These are phyloP conservation scores for Clitocybe nebularis DNA, from an alignment of 1,284 basidiomycete species.

Conservation along the genomic window DNA sequence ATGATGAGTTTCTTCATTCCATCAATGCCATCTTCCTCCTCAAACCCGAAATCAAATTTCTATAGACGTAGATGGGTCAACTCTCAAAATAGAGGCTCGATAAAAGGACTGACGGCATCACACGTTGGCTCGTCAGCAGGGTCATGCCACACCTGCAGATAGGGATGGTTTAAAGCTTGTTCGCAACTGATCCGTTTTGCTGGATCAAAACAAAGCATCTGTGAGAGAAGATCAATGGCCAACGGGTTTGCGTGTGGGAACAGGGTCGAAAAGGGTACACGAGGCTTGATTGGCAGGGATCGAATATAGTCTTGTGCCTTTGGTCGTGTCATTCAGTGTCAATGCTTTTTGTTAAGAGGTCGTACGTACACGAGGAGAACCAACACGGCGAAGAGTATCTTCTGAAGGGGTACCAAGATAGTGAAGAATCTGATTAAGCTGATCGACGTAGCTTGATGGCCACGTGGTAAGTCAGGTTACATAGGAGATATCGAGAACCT, in stretches of 20 bases:
- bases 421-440: conserved; percentile 97
- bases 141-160: conserved; percentile 92
- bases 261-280: conserved; percentile 86
- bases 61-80: conserved; percentile 24
- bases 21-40: conserved; percentile 93
- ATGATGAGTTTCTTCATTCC: conserved; percentile 98
- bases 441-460: conserved; percentile 83
- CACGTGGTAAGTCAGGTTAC: conserved; percentile 5
- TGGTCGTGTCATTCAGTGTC: conserved; percentile 2
- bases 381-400: conserved; percentile 92
- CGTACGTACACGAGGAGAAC: conserved; percentile 73
- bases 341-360: neutral
- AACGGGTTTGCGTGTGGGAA: conserved; percentile 93
- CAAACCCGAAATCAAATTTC: conserved; percentile 98
- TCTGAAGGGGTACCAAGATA: conserved; percentile 97
- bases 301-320: conserved; percentile 98
- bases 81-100: neutral
- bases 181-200: conserved; percentile 95
- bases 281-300: conserved; percentile 93
- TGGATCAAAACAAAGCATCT: conserved; percentile 95
- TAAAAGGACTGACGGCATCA: conserved; percentile 47
- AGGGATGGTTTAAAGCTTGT: conserved; percentile 93
- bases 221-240: conserved; percentile 88
- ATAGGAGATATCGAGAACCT: conserved; percentile 26
- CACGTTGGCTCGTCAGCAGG: conserved; percentile 88